A percentile compares a stretch with the other conserved stretches of the same genome.
phyloP scores from a whole-genome alignment of 2,329 filamentous ascomycete genomes.

The Ascochyta clinopodiicola region DNA sequence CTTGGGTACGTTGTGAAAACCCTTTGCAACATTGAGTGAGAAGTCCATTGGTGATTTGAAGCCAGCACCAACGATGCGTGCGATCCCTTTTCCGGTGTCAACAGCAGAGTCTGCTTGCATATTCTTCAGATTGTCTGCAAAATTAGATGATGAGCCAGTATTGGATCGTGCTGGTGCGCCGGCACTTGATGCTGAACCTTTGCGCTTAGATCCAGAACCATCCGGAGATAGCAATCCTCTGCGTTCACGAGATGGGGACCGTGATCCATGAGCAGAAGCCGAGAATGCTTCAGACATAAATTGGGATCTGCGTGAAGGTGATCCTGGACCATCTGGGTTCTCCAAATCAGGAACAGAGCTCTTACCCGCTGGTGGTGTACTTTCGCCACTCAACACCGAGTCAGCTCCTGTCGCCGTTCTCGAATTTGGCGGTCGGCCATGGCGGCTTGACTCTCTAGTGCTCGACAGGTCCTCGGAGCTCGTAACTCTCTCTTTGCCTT shows the following conservation, averaged over 20 bases:
- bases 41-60: slow-evolving; percentile 86
- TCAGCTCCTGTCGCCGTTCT: slow-evolving; percentile 21
- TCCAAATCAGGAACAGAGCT: slow-evolving; percentile 14
- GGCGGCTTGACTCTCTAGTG: slow-evolving; percentile 22
- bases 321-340: slow-evolving; percentile 26
- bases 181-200: slow-evolving; percentile 26
- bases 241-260: slow-evolving; percentile 36
- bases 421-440: slow-evolving; percentile 20
- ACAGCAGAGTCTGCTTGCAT: slow-evolving; percentile 62
- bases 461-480: slow-evolving; percentile 17
- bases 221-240: slow-evolving; percentile 11
- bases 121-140: slow-evolving; percentile 24
- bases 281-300: slow-evolving; percentile 46
- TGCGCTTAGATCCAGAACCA: slow-evolving; percentile 17
- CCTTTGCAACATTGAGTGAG: slow-evolving; percentile 79
- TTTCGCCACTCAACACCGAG: slow-evolving; percentile 27
- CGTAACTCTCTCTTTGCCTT: slow-evolving; percentile 35
- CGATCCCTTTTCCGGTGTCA: slow-evolving; percentile 70
- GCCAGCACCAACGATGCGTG: slow-evolving; percentile 75
- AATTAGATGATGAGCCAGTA: slow-evolving; percentile 27
- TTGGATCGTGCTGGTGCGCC: slow-evolving; percentile 20
- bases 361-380: slow-evolving; percentile 27
- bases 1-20: slow-evolving; percentile 85
- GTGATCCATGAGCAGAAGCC: slow-evolving; percentile 37
- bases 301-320: slow-evolving; percentile 31